Evolutionary conservation across 371 early-diverging fungal genomes (phyloP).

Genomic region (Dichotomocladium elegans): DNA sequence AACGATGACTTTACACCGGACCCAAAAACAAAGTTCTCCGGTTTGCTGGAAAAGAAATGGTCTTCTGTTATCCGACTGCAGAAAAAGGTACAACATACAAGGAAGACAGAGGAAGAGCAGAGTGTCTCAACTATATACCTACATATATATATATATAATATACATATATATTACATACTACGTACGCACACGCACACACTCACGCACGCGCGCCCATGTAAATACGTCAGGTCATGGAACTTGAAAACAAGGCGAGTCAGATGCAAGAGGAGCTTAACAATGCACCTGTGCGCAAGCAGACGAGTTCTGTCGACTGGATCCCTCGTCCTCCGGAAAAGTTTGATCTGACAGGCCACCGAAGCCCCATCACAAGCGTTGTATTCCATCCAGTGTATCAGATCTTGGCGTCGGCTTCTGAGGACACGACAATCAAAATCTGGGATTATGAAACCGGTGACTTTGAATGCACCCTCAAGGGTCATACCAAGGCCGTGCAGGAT

Average conservation of each 20-base stretch:
- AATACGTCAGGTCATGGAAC: constrained; percentile 81
- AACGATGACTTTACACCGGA: constrained; percentile 70
- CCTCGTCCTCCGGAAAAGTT: constrained; percentile 77
- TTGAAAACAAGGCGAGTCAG: constrained; percentile 73
- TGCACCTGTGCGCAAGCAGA: constrained; percentile 62
- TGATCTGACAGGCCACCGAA: constrained; percentile 75
- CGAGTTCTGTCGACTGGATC: constrained; percentile 70
- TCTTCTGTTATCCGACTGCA: constrained; percentile 88
- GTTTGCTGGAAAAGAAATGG: constrained; percentile 93
- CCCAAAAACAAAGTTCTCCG: constrained; percentile 77
- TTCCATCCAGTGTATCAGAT: constrained; percentile 87
- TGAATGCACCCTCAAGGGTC: constrained; percentile 88
- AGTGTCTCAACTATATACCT: no score
- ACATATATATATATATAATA: no score
- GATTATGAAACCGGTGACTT: constrained; percentile 89
- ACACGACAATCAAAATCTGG: constrained; percentile 88
- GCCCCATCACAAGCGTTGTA: constrained; percentile 76
- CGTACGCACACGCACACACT: no score
- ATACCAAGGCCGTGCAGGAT: constrained; percentile 89
- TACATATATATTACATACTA: no score
- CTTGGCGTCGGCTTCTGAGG: constrained; percentile 89
- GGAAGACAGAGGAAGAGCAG: no score
- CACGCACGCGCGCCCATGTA: no score
- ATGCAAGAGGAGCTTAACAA: constrained; percentile 73
- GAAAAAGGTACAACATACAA: constrained; percentile 88